Conservation (phyloP, 331 rosid species). For the Acacia concinna region DNA sequence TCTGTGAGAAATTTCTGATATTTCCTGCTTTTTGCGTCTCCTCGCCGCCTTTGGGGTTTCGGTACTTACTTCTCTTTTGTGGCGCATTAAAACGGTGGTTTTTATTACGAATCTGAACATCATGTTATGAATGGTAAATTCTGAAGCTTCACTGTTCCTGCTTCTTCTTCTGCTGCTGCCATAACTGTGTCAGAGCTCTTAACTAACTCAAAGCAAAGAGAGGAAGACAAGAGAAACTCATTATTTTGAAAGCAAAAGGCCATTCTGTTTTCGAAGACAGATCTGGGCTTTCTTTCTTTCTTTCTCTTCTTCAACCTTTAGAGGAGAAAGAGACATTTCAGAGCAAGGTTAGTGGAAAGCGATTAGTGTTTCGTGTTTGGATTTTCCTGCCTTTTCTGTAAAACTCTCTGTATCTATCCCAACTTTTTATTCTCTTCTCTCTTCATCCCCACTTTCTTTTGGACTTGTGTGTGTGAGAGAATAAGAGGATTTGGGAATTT, state of each 20-base stretch:
- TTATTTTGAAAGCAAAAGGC: neutral
- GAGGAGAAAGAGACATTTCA: conserved; percentile 68
- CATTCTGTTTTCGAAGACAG: conserved; percentile 28
- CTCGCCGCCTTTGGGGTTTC: conserved; percentile 46
- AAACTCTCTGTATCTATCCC: neutral
- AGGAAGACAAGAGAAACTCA: neutral
- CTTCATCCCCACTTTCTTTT: conserved; percentile 31
- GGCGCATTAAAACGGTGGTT: conserved; percentile 59
- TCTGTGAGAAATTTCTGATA: conserved; percentile 29
- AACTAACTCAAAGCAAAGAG: conserved; percentile 11
- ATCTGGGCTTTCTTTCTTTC: conserved; percentile 28
- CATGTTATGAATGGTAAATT: conserved; percentile 25
- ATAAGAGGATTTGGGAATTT: conserved; percentile 18
- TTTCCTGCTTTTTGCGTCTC: conserved; percentile 27
- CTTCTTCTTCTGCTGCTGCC: neutral
- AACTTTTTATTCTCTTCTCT: neutral
- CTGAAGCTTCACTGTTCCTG: neutral
- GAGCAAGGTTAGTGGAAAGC: conserved; percentile 45
- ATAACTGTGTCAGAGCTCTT: conserved; percentile 26
- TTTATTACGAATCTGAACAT: conserved; percentile 23
- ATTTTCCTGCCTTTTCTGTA: conserved; percentile 21
- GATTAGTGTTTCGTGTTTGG: conserved; percentile 4
- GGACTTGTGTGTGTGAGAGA: conserved; percentile 38
- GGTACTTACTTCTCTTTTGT: conserved; percentile 39
- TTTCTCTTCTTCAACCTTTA: conserved; percentile 38